phyloP scores from a whole-genome alignment of 176 grass and related monocot species.

The Oryza brachyantha region DNA sequence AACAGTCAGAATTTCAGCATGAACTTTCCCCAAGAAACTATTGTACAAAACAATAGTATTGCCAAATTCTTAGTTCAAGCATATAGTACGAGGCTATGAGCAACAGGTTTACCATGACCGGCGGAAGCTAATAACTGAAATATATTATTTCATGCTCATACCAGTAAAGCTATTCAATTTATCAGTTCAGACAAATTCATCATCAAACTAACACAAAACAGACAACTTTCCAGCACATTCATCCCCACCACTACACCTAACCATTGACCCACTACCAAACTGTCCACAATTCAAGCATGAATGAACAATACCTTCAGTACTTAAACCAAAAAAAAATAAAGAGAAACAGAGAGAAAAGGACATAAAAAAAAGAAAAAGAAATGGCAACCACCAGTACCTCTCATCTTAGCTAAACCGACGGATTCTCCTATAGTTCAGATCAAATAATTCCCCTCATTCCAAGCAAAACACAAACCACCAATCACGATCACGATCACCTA shows the following conservation, averaged over 20 bases:
- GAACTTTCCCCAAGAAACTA: not conserved
- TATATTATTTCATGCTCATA: not conserved
- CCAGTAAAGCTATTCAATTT: not conserved
- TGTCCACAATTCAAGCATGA: conserved; percentile 29
- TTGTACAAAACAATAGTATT: not conserved
- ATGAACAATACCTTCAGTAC: conserved; percentile 31
- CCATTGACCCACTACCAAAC: conserved; percentile 42
- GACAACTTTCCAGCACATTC: conserved; percentile 45
- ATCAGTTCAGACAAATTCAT: conserved; percentile 28
- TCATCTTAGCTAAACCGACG: conserved; percentile 35
- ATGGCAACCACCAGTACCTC: conserved; percentile 36
- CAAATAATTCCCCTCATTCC: conserved; percentile 22
- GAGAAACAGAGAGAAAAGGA: not conserved
- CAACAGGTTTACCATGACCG: conserved; percentile 13
- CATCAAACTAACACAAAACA: conserved; percentile 21
- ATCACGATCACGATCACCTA: not conserved
- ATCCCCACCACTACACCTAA: conserved; percentile 34
- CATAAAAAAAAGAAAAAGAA: conserved; percentile 36
- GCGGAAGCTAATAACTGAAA: not conserved
- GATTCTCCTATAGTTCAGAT: conserved; percentile 23
- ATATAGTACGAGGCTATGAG: conserved; percentile 2
- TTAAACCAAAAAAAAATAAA: conserved; percentile 20
- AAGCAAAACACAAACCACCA: conserved; percentile 15
- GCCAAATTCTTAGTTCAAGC: conserved; percentile 14
- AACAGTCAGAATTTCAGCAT: not conserved